A percentile compares a stretch with the other conserved stretches of the same genome.
These are phyloP conservation scores for Mycena maculata DNA, from an alignment of 768 basidiomycete species.

Conservation along the genomic window DNA sequence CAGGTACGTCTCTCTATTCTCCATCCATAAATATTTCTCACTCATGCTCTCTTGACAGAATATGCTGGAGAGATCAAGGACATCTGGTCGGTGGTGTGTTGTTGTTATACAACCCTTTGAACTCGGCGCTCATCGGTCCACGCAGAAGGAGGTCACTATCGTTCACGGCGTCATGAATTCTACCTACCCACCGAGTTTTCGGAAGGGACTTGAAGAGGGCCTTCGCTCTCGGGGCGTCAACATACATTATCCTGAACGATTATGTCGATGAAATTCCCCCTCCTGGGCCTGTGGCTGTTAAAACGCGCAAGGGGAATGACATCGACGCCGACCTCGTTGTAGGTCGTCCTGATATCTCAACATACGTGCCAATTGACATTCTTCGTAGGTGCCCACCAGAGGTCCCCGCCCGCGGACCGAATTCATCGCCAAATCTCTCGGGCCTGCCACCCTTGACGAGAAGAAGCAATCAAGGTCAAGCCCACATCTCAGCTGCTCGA, in stretches of 20 bases:
- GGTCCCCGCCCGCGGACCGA: slow-evolving; percentile 64
- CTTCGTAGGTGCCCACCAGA: slow-evolving; percentile 49
- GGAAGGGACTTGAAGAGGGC: slow-evolving; percentile 57
- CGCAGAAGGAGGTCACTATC: slow-evolving; percentile 66
- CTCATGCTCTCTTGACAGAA: slow-evolving; percentile 46
- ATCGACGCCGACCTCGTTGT: slow-evolving; percentile 72
- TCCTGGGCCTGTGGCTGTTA: slow-evolving; percentile 50
- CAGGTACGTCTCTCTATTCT: slow-evolving; percentile 36
- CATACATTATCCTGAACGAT: slow-evolving; percentile 64
- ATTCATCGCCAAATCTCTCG: slow-evolving; percentile 58
- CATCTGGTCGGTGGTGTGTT: slow-evolving; percentile 49
- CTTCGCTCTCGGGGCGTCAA: slow-evolving; percentile 59
- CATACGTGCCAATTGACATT: neutral
- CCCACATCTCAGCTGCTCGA: slow-evolving; percentile 63
- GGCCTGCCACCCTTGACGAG: slow-evolving; percentile 44
- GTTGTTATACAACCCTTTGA: slow-evolving; percentile 24
- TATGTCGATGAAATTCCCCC: slow-evolving; percentile 60
- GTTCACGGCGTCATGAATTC: slow-evolving; percentile 71
- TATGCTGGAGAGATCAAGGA: slow-evolving; percentile 59
- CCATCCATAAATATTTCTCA: slow-evolving; percentile 32
- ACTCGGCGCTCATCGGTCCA: neutral
- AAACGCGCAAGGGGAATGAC: slow-evolving; percentile 61
- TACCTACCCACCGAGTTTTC: slow-evolving; percentile 65
- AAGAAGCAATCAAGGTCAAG: slow-evolving; percentile 57
- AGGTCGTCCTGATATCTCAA: slow-evolving; percentile 35